These are phyloP conservation scores for Botrytis deweyae DNA, from an alignment of 2,329 filamentous ascomycete species.

Conservation along the genomic window DNA sequence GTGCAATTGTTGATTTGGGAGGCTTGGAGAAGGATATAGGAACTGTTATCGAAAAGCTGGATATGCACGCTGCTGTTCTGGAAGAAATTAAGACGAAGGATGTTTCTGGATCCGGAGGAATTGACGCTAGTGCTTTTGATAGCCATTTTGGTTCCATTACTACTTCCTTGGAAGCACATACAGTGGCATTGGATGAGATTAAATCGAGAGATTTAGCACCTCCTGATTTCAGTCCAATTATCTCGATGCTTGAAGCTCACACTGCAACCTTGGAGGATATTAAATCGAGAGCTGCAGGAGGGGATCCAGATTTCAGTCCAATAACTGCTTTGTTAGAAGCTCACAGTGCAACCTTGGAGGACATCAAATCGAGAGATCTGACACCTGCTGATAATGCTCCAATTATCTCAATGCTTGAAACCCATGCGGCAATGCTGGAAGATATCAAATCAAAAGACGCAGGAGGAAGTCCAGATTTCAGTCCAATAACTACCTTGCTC, in stretches of 20 bases:
- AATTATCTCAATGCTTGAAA: too few relatives aligned
- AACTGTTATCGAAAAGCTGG: conserved; percentile 6
- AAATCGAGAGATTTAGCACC: conserved; percentile 19
- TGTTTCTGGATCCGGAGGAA: background rate
- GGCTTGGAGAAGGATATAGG: background rate
- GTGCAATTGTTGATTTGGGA: conserved; percentile 8
- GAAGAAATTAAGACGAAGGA: conserved; percentile 18
- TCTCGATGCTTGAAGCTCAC: conserved; percentile 19
- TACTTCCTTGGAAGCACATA: conserved; percentile 16
- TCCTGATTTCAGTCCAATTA: background rate
- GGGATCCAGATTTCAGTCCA: too few relatives aligned
- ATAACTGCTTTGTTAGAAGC: too few relatives aligned
- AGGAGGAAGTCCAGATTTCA: too few relatives aligned
- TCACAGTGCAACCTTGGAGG: background rate
- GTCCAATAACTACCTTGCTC: too few relatives aligned
- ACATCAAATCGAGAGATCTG: conserved; percentile 23
- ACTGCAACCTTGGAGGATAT: conserved; percentile 22
- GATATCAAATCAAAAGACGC: too few relatives aligned
- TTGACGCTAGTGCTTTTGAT: conserved; percentile 26
- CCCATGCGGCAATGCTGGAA: too few relatives aligned
- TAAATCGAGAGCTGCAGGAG: conserved; percentile 16
- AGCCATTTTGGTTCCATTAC: conserved; percentile 28
- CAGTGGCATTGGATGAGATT: conserved; percentile 21
- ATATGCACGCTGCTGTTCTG: conserved; percentile 15
- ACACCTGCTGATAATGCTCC: background rate